Evolutionary conservation across 331 rosid species (phyloP).

Genomic region (Dryas integrifolia): DNA sequence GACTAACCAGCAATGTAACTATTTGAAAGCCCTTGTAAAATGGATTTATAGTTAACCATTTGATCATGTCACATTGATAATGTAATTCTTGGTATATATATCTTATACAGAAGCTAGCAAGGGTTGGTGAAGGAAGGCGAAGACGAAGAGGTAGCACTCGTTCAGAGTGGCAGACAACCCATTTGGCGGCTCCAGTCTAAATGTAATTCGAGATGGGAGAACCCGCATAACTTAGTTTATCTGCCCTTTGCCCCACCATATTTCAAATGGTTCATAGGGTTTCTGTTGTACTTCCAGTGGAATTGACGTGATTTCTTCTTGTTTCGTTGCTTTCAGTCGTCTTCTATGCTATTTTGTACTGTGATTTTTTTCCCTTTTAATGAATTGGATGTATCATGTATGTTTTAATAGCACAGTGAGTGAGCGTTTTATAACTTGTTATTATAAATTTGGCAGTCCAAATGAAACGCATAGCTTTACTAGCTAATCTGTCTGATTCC

Average conservation of each 20-base stretch:
- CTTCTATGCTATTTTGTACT: not conserved
- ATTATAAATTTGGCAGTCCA: not conserved
- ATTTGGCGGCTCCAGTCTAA: constrained; percentile 93
- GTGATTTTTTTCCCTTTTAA: not conserved
- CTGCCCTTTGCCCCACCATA: constrained; percentile 4
- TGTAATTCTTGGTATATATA: not conserved
- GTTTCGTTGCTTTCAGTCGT: not conserved
- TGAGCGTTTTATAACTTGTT: not conserved
- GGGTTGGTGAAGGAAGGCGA: constrained; percentile 94
- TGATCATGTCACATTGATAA: not conserved
- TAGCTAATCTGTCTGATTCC: not conserved
- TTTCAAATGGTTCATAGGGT: constrained; percentile 10
- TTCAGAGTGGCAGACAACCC: constrained; percentile 97
- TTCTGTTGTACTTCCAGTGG: constrained; percentile 2
- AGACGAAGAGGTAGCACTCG: constrained; percentile 94
- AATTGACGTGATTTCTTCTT: not conserved
- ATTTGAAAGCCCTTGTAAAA: not conserved
- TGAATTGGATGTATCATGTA: not conserved
- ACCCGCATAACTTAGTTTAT: constrained; percentile 8
- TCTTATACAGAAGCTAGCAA: constrained; percentile 49
- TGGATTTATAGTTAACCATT: not conserved
- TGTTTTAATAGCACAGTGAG: not conserved
- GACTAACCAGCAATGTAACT: not conserved
- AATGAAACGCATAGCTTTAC: not conserved
- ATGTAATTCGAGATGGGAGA: constrained; percentile 2